phyloP scores from a whole-genome alignment of 768 basidiomycete species.

The Gyrodon lividus region DNA sequence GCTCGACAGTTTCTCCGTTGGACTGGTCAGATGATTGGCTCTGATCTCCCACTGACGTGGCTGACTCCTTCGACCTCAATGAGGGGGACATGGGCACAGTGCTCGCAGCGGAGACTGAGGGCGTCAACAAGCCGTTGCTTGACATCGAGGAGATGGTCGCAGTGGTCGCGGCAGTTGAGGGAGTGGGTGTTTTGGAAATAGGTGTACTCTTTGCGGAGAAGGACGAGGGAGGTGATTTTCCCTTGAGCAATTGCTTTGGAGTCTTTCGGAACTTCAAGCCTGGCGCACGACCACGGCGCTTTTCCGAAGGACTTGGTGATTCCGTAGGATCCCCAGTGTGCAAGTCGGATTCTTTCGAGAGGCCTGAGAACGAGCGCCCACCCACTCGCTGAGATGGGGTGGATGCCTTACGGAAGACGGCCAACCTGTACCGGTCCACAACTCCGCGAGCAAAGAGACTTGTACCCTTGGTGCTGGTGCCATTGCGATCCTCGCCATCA shows the following conservation, averaged over 20 bases:
- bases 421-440: conserved; percentile 81
- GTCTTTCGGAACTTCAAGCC: conserved; percentile 72
- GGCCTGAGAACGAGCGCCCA: conserved; percentile 54
- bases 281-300: conserved; percentile 66
- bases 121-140: conserved; percentile 54
- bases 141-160: conserved; percentile 37
- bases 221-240: conserved; percentile 58
- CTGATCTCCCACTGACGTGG: conserved; percentile 66
- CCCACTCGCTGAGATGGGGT: conserved; percentile 52
- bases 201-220: conserved; percentile 33
- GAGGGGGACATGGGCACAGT: conserved; percentile 56
- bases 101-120: conserved; percentile 57
- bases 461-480: conserved; percentile 69
- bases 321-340: conserved; percentile 38
- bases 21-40: conserved; percentile 75
- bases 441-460: conserved; percentile 91
- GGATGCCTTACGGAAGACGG: conserved; percentile 83
- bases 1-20: conserved; percentile 45
- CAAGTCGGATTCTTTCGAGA: conserved; percentile 54
- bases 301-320: conserved; percentile 47
- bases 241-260: conserved; percentile 68
- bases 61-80: conserved; percentile 79
- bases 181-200: conserved; percentile 37
- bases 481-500: conserved; percentile 82
- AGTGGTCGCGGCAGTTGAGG: conserved; percentile 43